Evolutionary conservation across 345 rosid species (phyloP).

Genomic region (Aquilaria sinensis): DNA sequence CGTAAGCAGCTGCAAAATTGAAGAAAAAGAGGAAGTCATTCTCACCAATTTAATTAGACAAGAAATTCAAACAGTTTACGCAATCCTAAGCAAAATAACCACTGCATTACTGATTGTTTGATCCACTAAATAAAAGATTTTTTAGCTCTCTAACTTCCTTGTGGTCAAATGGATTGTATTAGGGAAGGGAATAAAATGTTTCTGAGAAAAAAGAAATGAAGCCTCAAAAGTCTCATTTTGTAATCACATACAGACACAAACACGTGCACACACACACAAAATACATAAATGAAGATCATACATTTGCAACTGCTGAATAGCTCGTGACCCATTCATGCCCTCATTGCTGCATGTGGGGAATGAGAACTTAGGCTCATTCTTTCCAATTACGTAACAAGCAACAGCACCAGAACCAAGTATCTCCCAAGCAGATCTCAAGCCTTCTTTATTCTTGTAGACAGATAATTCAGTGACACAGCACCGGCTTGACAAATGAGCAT

Average conservation of each 20-base stretch:
- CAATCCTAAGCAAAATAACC: conserved; percentile 3
- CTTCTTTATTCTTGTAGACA: conserved; percentile 34
- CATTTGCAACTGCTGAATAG: conserved; percentile 68
- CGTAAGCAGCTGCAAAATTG: conserved; percentile 51
- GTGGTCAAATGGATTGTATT: no score
- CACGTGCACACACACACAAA: background rate
- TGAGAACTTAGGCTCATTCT: conserved; percentile 57
- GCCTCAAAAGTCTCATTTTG: background rate
- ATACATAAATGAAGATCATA: conserved; percentile 21
- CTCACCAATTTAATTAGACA: conserved; percentile 3
- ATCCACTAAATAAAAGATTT: background rate
- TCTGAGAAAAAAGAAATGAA: conserved; percentile 6
- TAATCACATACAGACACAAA: background rate
- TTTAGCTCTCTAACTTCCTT: background rate
- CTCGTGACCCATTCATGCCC: conserved; percentile 44
- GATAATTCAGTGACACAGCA: conserved; percentile 43
- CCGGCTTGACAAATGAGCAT: conserved; percentile 51
- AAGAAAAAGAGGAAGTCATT: conserved; percentile 16
- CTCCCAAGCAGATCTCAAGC: conserved; percentile 59
- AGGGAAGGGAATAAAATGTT: background rate
- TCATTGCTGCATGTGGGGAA: conserved; percentile 74
- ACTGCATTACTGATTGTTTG: background rate
- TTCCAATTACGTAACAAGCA: conserved; percentile 81
- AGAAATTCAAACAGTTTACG: conserved; percentile 5
- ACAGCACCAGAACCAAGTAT: conserved; percentile 79